Conservation (phyloP, 2,329 filamentous ascomycete genomes). For the Arachnomyces sp. region DNA sequence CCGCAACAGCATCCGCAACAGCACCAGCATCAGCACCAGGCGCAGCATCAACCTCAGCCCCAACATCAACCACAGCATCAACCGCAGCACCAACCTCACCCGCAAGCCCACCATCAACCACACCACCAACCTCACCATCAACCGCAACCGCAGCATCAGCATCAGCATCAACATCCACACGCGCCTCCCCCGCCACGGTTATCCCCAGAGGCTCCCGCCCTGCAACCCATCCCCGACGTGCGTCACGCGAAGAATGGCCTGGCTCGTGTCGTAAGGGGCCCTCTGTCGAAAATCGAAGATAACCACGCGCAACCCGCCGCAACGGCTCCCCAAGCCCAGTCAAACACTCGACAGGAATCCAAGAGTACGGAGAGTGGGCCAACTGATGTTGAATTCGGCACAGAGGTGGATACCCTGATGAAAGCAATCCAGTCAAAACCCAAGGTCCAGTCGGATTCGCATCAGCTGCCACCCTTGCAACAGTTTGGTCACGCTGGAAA, state of each 20-base stretch:
- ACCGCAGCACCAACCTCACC: conserved; percentile 14
- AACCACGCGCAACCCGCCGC: conserved; percentile 1
- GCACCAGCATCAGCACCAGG: conserved; percentile 17
- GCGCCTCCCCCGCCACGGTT: conserved; percentile 24
- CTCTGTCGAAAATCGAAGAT: conserved; percentile 10
- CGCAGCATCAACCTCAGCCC: conserved; percentile 14
- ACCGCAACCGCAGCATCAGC: conserved; percentile 14
- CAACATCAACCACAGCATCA: conserved; percentile 11
- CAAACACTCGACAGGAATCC: not conserved
- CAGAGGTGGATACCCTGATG: conserved; percentile 81
- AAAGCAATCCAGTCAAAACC: conserved; percentile 69
- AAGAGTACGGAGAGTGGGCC: not conserved
- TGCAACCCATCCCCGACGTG: conserved; percentile 29
- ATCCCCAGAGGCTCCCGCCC: conserved; percentile 21
- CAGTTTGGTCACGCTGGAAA: conserved; percentile 21
- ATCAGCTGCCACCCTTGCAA: conserved; percentile 28
- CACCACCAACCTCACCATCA: conserved; percentile 5
- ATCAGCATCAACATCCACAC: conserved; percentile 21
- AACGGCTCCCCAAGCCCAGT: too few relatives aligned
- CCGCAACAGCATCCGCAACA: conserved; percentile 16
- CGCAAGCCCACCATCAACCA: conserved; percentile 7
- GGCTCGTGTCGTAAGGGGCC: conserved; percentile 18
- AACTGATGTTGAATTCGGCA: conserved; percentile 58
- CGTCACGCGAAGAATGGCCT: conserved; percentile 31
- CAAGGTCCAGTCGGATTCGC: conserved; percentile 14